Evolutionary conservation across 2,329 filamentous ascomycete genomes (phyloP), one percentile per base, ranked within the genome.

Genomic region (Diaporthe amygdali): DNA sequence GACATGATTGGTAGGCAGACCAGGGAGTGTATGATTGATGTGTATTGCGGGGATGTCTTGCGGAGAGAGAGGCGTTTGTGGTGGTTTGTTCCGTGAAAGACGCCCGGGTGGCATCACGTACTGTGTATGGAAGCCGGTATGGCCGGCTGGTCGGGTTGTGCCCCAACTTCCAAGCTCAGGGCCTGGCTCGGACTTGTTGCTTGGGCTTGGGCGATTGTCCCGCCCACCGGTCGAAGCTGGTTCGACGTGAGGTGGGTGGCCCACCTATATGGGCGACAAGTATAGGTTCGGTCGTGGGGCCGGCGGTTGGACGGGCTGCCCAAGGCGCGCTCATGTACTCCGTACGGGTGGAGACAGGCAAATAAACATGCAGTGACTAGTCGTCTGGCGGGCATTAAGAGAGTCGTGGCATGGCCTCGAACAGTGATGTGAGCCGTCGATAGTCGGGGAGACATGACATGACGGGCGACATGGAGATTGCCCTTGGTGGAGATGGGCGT

Each of bases 261-360:
- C 66, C 52, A 59, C 52, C 66, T 68, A 68, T 68, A 68, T 59
- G 27, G 41, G 51, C 52, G 32, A 51, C 52, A 59, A 41, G 39
- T 59, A 68, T 68, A 59, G 51, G 51, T 44, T 68, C 39, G 52
- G 51, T 30, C 66, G 52, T 56, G 66, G 66, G 46, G 66, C 66
- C 46, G 49, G 64, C 25, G 51, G 66, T 55, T 55, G 66, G 66
- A 34, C 66, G 66, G 52, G 49, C 66, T 55, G 66, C 27, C 27
- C 59, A 63, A 20, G 59, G 27, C 59, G 59, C 59, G 41, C 59
- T 63, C 59, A 63, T 46, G 59, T 63, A 27, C 27, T 54, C 15
- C n/a, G 51, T 9, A 39, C 30, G 52, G 46, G 66, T 59, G 52
- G 66, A 17, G 55, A 34, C 46, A 52, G 41, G 30, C 41, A 49